A percentile compares a stretch with the other conserved stretches of the same genome.
phyloP scores from a whole-genome alignment of 345 rosid species.

The Balakata baccata region DNA sequence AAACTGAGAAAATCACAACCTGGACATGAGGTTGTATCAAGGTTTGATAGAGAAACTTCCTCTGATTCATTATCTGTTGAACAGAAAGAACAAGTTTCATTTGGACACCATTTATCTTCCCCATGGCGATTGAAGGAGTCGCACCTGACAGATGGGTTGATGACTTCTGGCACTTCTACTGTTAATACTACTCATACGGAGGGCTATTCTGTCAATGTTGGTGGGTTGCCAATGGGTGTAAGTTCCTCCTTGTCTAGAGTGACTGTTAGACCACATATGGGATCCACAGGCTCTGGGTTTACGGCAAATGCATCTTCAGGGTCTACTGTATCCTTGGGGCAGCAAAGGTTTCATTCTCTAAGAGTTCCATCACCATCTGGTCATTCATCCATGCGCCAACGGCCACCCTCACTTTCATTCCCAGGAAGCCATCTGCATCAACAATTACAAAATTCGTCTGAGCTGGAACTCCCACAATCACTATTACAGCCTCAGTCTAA shows the following conservation, averaged over 20 bases:
- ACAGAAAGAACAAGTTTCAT: slow-evolving; percentile 46
- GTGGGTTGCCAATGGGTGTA: slow-evolving; percentile 34
- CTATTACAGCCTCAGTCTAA: slow-evolving; percentile 47
- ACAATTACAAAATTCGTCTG: slow-evolving; percentile 30
- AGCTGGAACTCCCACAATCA: slow-evolving; percentile 36
- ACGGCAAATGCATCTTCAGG: slow-evolving; percentile 40
- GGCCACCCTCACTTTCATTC: slow-evolving; percentile 39
- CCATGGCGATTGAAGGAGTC: slow-evolving; percentile 38
- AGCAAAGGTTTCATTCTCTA: slow-evolving; percentile 41
- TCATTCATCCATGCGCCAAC: slow-evolving; percentile 46
- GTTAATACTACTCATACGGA: slow-evolving; percentile 40
- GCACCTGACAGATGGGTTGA: slow-evolving; percentile 34
- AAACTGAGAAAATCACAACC: slow-evolving; percentile 42
- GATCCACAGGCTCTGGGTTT: slow-evolving; percentile 40
- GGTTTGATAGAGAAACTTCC: slow-evolving; percentile 44
- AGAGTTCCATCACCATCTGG: slow-evolving; percentile 41
- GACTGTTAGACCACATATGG: slow-evolving; percentile 42
- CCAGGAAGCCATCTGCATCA: slow-evolving; percentile 26
- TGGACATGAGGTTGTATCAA: slow-evolving; percentile 38
- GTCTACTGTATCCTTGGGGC: slow-evolving; percentile 43
- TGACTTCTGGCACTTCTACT: slow-evolving; percentile 26
- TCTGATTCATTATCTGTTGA: slow-evolving; percentile 47
- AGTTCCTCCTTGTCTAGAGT: slow-evolving; percentile 47
- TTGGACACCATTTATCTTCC: slow-evolving; percentile 40
- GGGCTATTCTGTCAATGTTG: slow-evolving; percentile 40